Conservation (phyloP, 768 basidiomycete genomes). For the Chiua virens region DNA sequence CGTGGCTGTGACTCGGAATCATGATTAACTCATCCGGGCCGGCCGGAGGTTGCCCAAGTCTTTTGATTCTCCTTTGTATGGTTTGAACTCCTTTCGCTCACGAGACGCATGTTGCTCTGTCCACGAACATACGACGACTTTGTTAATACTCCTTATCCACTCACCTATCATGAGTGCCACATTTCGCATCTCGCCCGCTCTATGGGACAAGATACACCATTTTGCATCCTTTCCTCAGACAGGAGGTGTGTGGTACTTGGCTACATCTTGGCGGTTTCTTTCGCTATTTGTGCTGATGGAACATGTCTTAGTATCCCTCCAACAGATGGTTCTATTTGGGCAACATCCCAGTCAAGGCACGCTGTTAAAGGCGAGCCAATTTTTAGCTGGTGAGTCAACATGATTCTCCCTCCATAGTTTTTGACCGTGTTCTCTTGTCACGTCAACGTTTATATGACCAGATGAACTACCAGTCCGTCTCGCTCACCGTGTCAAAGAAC, state of each 20-base stretch:
- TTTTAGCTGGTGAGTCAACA: constrained; percentile 62
- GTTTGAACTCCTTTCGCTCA: background rate
- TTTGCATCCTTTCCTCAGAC: constrained; percentile 93
- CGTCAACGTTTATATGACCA: constrained; percentile 19
- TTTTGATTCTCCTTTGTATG: background rate
- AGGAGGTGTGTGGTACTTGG: constrained; percentile 54
- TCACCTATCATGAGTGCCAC: constrained; percentile 33
- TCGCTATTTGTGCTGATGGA: constrained; percentile 8
- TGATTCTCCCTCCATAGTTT: background rate
- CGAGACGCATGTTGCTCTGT: constrained; percentile 5
- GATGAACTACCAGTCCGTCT: constrained; percentile 95
- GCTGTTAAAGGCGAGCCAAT: constrained; percentile 87
- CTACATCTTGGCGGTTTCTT: background rate
- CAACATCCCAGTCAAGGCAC: constrained; percentile 96
- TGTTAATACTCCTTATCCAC: too few species aligned
- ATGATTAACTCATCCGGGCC: background rate
- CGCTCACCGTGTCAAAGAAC: constrained; percentile 93
- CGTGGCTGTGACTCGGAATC: constrained; percentile 15
- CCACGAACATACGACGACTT: background rate
- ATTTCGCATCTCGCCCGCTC: constrained; percentile 72
- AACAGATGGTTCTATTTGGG: constrained; percentile 98
- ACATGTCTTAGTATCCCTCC: constrained; percentile 73
- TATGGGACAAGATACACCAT: constrained; percentile 91
- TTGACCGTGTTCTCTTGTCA: background rate
- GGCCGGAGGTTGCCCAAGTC: background rate